Evolutionary conservation across 257 asterid genomes (phyloP), one percentile per base, ranked within the genome.

Genomic region (Ophiorrhiza pumila): DNA sequence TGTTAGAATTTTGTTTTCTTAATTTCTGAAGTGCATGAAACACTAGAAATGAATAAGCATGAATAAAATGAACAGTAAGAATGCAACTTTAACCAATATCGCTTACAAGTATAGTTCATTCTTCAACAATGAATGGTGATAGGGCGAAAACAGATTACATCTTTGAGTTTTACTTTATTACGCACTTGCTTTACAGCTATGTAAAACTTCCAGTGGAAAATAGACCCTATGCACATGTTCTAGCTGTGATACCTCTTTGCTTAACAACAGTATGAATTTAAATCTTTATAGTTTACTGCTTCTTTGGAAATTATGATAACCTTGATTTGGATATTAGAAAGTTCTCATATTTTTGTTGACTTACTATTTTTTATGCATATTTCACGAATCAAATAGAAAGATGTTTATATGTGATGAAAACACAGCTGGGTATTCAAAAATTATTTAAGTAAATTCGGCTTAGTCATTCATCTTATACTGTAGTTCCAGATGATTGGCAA

Each of bases 1-100:
- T 23, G 3, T 71, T 58, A 61, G 58, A 60, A 72, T 37, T 45
- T 37, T 37, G 49, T 50, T 35, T 25, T 11, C 64, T 35, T 73
- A 57, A 63, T 37, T 73, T 15, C 20, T 45, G 59, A 71, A 59
- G 31, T 29, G 15, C 47, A 23, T 46, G 39, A 32, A 22, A 41
- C 25, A 35, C 2, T 13, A 1, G 56, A 11, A 11, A 11, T 39
- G 35, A 18, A 20, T 61, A 60, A 59, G 15, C 64, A 64, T 25
- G 61, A 47, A 49, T 68, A 32, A 29, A 29, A 29, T 37, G 35
- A 31, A 29, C 25, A 7, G 17, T 47, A 7, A 47, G 61, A n/a
- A 68, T 29, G 60, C 61, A 63, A 20, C 20, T 63, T 37, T 14
- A 35, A n/a, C 49, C 13, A 41, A 34, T 62, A 34, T 62, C 20